phyloP scores from a whole-genome alignment of 768 basidiomycete genomes.

The Lactarius vividus region DNA sequence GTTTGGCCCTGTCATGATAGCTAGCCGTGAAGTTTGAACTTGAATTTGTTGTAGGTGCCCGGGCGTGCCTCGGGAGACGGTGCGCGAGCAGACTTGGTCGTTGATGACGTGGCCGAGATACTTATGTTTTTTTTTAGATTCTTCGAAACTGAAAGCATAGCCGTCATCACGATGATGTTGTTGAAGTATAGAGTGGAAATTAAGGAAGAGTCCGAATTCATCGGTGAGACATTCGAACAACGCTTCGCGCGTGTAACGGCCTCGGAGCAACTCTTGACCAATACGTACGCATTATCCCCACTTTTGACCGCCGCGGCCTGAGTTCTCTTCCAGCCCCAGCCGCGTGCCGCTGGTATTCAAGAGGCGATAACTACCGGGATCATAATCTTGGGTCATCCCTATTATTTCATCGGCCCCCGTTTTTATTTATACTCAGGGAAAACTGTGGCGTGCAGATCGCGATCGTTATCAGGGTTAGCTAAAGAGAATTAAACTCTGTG shows the following conservation, averaged over 20 bases:
- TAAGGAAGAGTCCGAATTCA: conserved; percentile 49
- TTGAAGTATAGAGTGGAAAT: conserved; percentile 46
- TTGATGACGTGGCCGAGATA: no score
- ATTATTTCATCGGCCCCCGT: neutral
- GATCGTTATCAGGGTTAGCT: neutral
- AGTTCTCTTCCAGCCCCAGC: conserved; percentile 13
- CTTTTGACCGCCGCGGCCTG: no score
- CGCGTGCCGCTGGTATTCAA: conserved; percentile 29
- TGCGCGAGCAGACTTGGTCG: neutral
- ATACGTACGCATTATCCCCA: conserved; percentile 1
- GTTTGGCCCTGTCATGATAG: neutral
- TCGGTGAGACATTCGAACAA: conserved; percentile 44
- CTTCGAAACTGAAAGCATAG: conserved; percentile 49
- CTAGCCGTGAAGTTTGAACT: neutral
- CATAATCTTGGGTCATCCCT: neutral
- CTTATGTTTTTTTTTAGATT: conserved; percentile 36
- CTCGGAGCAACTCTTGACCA: conserved; percentile 2
- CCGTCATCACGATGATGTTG: conserved; percentile 46
- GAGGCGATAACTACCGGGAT: conserved; percentile 10
- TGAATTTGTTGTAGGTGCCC: conserved; percentile 11
- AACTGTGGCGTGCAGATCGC: neutral
- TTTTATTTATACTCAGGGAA: neutral
- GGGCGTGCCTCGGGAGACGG: conserved; percentile 30
- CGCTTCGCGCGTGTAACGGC: conserved; percentile 33
- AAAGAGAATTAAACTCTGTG: neutral